These are phyloP conservation scores for Aspergillus sp. DNA, from an alignment of 2,329 filamentous ascomycete species.

Conservation along the genomic window DNA sequence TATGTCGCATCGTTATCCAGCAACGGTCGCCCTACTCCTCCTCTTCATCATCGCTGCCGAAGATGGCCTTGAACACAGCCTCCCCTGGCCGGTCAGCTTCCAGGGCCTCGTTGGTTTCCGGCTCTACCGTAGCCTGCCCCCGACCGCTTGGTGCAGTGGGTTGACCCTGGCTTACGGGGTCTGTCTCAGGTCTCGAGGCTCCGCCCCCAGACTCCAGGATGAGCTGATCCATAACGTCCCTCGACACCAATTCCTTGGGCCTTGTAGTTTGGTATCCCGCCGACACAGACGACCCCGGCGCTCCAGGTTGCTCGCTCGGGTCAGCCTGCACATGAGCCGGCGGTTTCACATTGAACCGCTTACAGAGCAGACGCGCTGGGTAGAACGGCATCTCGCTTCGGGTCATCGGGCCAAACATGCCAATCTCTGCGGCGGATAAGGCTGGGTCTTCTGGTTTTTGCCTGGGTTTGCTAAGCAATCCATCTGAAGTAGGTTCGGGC, in stretches of 20 bases:
- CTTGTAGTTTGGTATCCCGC: constrained; percentile 24
- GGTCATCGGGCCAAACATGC: constrained; percentile 90
- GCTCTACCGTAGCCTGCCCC: constrained; percentile 46
- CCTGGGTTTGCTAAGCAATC: constrained; percentile 40
- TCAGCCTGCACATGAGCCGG: constrained; percentile 59
- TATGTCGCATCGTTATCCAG: too few species aligned
- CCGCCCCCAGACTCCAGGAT: constrained; percentile 37
- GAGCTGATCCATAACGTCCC: constrained; percentile 47
- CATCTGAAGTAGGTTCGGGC: constrained; percentile 19
- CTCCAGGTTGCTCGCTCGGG: constrained; percentile 30
- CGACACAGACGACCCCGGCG: constrained; percentile 21
- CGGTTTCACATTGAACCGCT: constrained; percentile 79
- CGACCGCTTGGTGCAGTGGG: constrained; percentile 5
- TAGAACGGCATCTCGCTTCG: constrained; percentile 62
- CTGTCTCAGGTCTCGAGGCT: constrained; percentile 5
- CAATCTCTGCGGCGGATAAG: constrained; percentile 74
- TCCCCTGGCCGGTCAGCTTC: constrained; percentile 66
- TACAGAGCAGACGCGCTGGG: constrained; percentile 79
- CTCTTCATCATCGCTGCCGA: constrained; percentile 69
- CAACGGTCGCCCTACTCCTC: constrained; percentile 5
- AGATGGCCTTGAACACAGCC: constrained; percentile 82
- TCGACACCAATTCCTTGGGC: constrained; percentile 42
- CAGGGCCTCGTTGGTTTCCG: constrained; percentile 67
- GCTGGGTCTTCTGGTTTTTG: constrained; percentile 63
- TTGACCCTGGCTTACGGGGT: constrained; percentile 8